These are phyloP conservation scores for Xylaria multiplex DNA, from an alignment of 2,329 filamentous ascomycete genomes.

Conservation along the genomic window DNA sequence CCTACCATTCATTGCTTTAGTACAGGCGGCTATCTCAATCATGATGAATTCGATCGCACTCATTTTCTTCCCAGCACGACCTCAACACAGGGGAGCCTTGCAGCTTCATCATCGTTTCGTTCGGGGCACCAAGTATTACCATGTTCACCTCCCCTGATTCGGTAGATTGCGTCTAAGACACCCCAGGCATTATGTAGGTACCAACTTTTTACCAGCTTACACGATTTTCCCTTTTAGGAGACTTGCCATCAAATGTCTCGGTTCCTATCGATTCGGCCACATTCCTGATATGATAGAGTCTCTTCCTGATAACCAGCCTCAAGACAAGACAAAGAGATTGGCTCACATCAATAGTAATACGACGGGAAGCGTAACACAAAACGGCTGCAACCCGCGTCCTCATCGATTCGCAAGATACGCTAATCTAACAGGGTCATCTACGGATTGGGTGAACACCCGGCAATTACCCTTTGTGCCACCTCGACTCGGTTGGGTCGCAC, in stretches of 20 bases:
- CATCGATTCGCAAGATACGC: constrained; percentile 31
- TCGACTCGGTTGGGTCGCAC: constrained; percentile 38
- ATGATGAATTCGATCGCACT: too few species aligned
- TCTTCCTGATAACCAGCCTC: not conserved
- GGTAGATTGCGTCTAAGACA: constrained; percentile 21
- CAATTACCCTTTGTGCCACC: constrained; percentile 30
- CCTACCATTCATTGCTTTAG: too few species aligned
- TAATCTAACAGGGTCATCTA: constrained; percentile 35
- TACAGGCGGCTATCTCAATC: too few species aligned
- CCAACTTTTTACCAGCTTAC: not conserved
- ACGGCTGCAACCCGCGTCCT: constrained; percentile 36
- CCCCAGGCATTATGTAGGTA: not conserved
- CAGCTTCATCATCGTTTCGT: constrained; percentile 10
- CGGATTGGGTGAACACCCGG: constrained; percentile 36
- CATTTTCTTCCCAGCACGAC: not conserved
- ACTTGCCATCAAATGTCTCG: not conserved
- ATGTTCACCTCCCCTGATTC: not conserved
- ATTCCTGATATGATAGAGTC: constrained; percentile 8
- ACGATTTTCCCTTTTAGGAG: too few species aligned
- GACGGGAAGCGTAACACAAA: constrained; percentile 35
- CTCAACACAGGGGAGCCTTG: constrained; percentile 27
- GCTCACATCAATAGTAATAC: constrained; percentile 35
- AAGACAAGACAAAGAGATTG: not conserved
- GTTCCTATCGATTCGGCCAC: not conserved
- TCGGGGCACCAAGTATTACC: constrained; percentile 26